Evolutionary conservation across 257 asterid genomes (phyloP).

Genomic region (Nicotiana sylvestris): DNA sequence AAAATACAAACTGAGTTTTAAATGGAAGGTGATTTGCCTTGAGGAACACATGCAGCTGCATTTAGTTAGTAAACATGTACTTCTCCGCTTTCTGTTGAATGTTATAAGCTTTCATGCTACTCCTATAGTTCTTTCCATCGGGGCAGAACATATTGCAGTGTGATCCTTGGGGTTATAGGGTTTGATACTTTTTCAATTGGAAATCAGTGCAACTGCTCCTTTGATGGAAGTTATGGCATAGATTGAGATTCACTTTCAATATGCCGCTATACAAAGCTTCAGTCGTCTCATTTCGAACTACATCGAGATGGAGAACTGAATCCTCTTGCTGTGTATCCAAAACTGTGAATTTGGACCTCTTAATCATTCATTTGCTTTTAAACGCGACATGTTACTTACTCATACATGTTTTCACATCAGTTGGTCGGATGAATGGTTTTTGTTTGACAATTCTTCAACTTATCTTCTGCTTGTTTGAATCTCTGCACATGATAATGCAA

Average conservation of each 20-base stretch:
- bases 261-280: not conserved
- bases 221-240: not conserved
- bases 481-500: not conserved
- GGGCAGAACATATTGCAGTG: not conserved
- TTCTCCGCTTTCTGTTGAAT: not conserved
- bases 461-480: not conserved
- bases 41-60: not conserved
- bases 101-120: not conserved
- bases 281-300: not conserved
- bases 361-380: not conserved
- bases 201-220: not conserved
- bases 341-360: not conserved
- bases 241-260: not conserved
- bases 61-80: not conserved
- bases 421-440: not conserved
- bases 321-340: not conserved
- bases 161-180: too few species aligned
- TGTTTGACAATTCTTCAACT: not conserved
- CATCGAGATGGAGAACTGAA: not conserved
- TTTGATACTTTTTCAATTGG: not conserved
- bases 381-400: not conserved
- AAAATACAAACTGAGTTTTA: not conserved
- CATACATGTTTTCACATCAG: not conserved
- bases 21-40: not conserved
- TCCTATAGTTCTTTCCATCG: not conserved